phyloP scores from a whole-genome alignment of 345 rosid species.

The Eucalyptus virginea region DNA sequence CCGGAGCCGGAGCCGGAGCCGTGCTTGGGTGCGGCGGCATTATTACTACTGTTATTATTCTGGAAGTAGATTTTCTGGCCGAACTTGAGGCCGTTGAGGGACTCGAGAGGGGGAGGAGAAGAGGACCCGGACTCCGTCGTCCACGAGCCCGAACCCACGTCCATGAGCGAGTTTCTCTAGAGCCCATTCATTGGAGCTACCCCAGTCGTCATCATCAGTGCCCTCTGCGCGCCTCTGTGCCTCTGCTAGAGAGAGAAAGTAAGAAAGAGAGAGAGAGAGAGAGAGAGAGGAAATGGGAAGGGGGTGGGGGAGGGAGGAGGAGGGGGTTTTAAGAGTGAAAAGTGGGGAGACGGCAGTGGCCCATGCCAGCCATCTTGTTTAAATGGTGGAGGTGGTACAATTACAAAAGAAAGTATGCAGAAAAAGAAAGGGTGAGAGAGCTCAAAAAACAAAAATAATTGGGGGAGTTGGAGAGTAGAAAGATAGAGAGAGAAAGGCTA shows the following conservation, averaged over 20 bases:
- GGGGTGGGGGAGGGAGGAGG: not conserved
- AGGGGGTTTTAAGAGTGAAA: not conserved
- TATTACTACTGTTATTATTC: conserved; percentile 17
- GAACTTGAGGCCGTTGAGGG: conserved; percentile 63
- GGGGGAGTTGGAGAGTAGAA: not conserved
- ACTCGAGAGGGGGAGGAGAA: conserved; percentile 27
- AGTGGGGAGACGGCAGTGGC: not conserved
- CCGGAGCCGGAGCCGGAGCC: conserved; percentile 7
- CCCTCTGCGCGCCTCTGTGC: not conserved
- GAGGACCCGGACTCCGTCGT: conserved; percentile 33
- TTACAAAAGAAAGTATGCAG: not conserved
- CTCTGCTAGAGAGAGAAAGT: not conserved
- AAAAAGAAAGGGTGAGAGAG: not conserved
- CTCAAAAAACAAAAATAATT: not conserved
- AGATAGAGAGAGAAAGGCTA: not conserved
- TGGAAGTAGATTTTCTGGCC: conserved; percentile 76
- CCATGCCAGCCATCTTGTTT: not conserved
- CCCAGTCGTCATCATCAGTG: not conserved
- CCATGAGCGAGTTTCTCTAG: conserved; percentile 21
- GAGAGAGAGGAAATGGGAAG: not conserved
- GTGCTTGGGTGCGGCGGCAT: conserved; percentile 1
- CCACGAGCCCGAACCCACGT: conserved; percentile 40
- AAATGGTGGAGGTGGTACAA: not conserved
- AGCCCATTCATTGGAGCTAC: not conserved
- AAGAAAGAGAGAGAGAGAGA: not conserved